Percentiles rank a stretch among this genome's conserved stretches.
Conservation (phyloP, 1,284 basidiomycete genomes). For the Phaffia rhodozyma region DNA sequence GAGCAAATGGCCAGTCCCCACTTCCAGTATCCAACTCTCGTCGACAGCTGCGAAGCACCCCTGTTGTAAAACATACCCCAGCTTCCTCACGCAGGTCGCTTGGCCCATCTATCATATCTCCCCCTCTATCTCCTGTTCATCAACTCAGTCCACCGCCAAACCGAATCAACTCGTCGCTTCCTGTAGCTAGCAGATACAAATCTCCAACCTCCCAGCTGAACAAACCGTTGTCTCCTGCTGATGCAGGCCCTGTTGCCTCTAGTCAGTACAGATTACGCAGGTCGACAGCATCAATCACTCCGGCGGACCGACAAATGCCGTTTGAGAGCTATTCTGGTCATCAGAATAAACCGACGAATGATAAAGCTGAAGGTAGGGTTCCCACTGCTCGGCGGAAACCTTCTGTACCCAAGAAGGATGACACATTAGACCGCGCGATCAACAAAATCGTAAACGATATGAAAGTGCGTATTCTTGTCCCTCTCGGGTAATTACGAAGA, state of each 20-base stretch:
- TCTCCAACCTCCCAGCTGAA: background rate
- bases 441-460: constrained; percentile 80
- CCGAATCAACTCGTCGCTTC: background rate
- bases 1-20: background rate
- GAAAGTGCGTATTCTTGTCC: constrained; percentile 41
- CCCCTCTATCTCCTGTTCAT: background rate
- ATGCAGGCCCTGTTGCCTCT: background rate
- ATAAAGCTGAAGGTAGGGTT: background rate
- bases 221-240: background rate
- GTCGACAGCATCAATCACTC: background rate
- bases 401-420: constrained; percentile 74
- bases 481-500: background rate
- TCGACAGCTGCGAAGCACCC: background rate
- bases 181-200: background rate
- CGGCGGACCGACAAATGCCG: background rate
- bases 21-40: background rate
- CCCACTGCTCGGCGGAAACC: constrained; percentile 36
- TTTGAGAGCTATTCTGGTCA: background rate
- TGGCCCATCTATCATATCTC: background rate
- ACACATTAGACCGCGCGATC: constrained; percentile 80
- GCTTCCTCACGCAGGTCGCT: background rate
- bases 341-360: background rate
- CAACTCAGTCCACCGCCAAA: background rate
- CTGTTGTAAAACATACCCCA: no score
- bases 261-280: background rate